Evolutionary conservation across 257 asterid species (phyloP).

Genomic region (Solanum tarapatanum): DNA sequence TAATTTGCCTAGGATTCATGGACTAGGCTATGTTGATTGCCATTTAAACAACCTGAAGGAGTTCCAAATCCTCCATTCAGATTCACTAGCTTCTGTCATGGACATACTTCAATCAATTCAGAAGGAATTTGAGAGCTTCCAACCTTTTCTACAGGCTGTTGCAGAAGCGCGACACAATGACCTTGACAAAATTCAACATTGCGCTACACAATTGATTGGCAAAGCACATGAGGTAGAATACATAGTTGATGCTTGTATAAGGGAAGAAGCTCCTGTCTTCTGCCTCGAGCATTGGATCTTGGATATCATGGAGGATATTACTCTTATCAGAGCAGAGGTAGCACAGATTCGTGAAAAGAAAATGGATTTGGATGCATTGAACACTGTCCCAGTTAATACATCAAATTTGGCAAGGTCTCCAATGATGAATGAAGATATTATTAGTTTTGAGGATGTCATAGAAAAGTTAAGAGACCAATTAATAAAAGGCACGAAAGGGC

Average conservation of each 20-base stretch:
- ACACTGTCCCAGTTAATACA: neutral
- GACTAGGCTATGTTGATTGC: neutral
- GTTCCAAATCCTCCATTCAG: neutral
- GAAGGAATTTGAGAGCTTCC: neutral
- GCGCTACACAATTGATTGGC: neutral
- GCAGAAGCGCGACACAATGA: neutral
- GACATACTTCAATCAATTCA: neutral
- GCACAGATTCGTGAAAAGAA: neutral
- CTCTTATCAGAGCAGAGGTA: neutral
- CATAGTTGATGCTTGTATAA: neutral
- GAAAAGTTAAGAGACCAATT: neutral
- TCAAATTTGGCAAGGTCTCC: too few relatives aligned
- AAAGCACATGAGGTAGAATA: conserved; percentile 13
- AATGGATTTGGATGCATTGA: neutral
- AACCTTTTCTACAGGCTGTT: neutral
- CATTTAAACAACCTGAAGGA: neutral
- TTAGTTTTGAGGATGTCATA: neutral
- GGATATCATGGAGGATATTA: neutral
- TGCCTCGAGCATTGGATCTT: conserved; percentile 1
- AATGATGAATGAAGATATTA: too few relatives aligned
- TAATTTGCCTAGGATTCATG: neutral
- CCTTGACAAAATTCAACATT: neutral
- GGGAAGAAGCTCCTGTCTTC: neutral
- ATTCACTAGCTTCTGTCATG: neutral
- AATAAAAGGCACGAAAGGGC: neutral